Evolutionary conservation across 2,329 filamentous ascomycete species (phyloP).

Genomic region (Alternaria gansuensis): DNA sequence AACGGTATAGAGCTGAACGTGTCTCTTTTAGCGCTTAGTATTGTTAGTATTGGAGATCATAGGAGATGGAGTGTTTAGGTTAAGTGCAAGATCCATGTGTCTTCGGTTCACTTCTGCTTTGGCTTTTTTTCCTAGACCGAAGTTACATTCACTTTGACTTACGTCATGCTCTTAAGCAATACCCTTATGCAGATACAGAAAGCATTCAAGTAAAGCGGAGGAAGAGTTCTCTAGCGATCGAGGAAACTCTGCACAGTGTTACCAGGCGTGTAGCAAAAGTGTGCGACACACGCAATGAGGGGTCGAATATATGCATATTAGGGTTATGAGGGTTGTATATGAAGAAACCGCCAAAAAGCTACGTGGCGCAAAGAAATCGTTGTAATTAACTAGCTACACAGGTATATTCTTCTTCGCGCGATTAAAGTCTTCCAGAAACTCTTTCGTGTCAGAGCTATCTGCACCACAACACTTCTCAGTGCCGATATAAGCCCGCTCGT

Average conservation of each 20-base stretch:
- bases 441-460: not conserved
- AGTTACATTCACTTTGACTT: constrained; percentile 3
- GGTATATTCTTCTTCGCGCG: not conserved
- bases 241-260: not conserved
- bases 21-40: not conserved
- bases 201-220: not conserved
- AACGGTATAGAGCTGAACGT: not conserved
- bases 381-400: not conserved
- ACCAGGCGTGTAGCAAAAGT: not conserved
- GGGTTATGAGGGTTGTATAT: not conserved
- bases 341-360: not conserved
- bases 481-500: not conserved
- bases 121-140: not conserved
- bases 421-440: not conserved
- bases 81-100: not conserved
- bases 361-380: not conserved
- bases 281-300: not conserved
- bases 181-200: not conserved
- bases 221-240: not conserved
- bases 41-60: not conserved
- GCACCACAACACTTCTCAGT: not conserved
- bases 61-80: not conserved
- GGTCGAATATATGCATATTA: not conserved
- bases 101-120: not conserved
- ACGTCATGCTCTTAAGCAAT: not conserved